Evolutionary conservation across 2,329 filamentous ascomycete species (phyloP).

Genomic region (Aspergillus clavatus): DNA sequence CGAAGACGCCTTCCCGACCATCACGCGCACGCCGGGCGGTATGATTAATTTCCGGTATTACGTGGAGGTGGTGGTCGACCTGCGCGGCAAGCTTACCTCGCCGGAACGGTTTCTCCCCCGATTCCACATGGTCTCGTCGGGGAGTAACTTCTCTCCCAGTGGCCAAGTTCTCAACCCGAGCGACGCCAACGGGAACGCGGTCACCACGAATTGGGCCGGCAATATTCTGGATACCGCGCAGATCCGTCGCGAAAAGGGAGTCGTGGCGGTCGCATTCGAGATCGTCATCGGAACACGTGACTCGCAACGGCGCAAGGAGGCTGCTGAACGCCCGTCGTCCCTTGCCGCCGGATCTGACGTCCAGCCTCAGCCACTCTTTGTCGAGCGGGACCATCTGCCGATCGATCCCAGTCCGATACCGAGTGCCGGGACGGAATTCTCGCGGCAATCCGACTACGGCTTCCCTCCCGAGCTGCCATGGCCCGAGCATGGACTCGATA

Average conservation of each 20-base stretch:
- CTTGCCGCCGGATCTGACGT: constrained; percentile 26
- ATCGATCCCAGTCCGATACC: constrained; percentile 19
- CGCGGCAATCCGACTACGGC: constrained; percentile 23
- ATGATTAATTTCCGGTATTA: constrained; percentile 97
- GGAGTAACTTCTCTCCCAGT: constrained; percentile 42
- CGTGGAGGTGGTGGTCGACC: constrained; percentile 85
- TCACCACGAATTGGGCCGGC: constrained; percentile 44
- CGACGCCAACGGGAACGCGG: constrained; percentile 30
- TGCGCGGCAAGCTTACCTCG: constrained; percentile 79
- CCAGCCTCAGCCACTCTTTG: constrained; percentile 14
- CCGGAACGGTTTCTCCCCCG: constrained; percentile 62
- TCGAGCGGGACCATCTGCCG: constrained; percentile 27
- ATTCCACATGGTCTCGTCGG: constrained; percentile 47
- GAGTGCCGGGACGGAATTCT: constrained; percentile 17
- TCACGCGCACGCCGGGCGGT: constrained; percentile 78
- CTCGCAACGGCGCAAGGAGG: constrained; percentile 54
- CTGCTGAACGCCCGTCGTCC: constrained; percentile 29
- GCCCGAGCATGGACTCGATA: constrained; percentile 27
- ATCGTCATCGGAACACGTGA: constrained; percentile 82
- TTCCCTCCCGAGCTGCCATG: constrained; percentile 22
- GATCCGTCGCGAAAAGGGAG: constrained; percentile 81
- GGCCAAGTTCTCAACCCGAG: constrained; percentile 31
- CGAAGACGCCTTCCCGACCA: constrained; percentile 87
- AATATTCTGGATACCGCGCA: constrained; percentile 83
- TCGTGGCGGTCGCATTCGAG: constrained; percentile 83